phyloP scores from a whole-genome alignment of 352 stramenopile species.

The Phytophthora idaei region DNA sequence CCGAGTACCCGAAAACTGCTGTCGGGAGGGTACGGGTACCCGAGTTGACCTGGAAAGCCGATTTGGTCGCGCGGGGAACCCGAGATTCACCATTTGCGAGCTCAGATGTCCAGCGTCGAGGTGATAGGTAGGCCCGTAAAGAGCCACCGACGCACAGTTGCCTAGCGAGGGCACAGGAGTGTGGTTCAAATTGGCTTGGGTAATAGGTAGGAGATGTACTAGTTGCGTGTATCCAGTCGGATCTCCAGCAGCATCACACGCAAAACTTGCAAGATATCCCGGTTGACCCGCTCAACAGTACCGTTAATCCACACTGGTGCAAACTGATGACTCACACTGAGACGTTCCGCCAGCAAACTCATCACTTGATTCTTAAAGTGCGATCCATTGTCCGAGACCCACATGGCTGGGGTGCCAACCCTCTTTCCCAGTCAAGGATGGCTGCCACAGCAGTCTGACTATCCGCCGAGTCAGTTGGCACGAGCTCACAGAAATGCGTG shows the following conservation, averaged over 20 bases:
- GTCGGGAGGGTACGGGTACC: too few species aligned
- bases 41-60: too few species aligned
- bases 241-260: slow-evolving; percentile 2
- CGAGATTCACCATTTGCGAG: too few species aligned
- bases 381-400: slow-evolving; percentile 5
- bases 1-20: too few species aligned
- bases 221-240: slow-evolving; percentile 11
- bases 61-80: too few species aligned
- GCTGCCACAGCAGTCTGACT: slow-evolving; percentile 2
- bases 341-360: neutral
- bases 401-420: neutral
- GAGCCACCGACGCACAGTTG: slow-evolving; percentile 9
- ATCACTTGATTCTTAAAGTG: slow-evolving; percentile 8
- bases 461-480: neutral
- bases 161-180: slow-evolving; percentile 3
- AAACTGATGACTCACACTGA: neutral
- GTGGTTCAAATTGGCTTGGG: slow-evolving; percentile 15
- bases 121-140: neutral
- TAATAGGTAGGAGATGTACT: slow-evolving; percentile 6
- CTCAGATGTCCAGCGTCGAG: neutral
- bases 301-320: slow-evolving; percentile 9
- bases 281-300: slow-evolving; percentile 8
- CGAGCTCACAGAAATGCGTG: slow-evolving; percentile 1
- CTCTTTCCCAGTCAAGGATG: slow-evolving; percentile 5
- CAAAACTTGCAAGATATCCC: slow-evolving; percentile 12